Conservation (phyloP, 768 basidiomycete genomes). For the Lepiota brunneoincarnata region DNA sequence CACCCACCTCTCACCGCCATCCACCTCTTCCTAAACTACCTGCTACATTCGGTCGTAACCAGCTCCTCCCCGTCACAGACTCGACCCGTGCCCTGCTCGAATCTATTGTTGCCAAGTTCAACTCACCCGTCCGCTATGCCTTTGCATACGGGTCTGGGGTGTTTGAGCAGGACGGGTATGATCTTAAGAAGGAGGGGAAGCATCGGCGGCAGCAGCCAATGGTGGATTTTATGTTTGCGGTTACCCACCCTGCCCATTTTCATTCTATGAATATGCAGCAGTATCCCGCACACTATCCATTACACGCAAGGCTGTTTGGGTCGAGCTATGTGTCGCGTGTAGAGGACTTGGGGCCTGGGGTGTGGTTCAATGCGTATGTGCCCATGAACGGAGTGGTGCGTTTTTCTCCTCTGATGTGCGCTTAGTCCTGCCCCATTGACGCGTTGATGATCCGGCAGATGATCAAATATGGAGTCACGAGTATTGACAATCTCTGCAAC, state of each 20-base stretch:
- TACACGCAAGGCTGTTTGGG: conserved; percentile 84
- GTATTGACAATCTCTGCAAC: conserved; percentile 82
- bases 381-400: conserved; percentile 82
- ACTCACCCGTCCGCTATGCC: conserved; percentile 93
- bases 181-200: conserved; percentile 22
- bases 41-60: conserved; percentile 75
- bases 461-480: conserved; percentile 97
- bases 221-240: conserved; percentile 97
- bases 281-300: conserved; percentile 86
- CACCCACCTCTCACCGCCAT: conserved; percentile 32
- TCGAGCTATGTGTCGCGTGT: conserved; percentile 77
- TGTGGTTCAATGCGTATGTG: conserved; percentile 96
- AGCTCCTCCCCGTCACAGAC: conserved; percentile 75
- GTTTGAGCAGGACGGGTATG: conserved; percentile 87
- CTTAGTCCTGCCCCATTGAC: conserved; percentile 1
- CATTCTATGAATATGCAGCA: conserved; percentile 95
- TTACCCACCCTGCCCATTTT: conserved; percentile 90
- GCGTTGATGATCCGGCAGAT: conserved; percentile 42
- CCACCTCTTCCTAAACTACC: conserved; percentile 54
- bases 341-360: conserved; percentile 75
- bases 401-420: conserved; percentile 17
- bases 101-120: conserved; percentile 73
- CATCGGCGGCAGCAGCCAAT: conserved; percentile 52
- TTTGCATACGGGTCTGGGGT: conserved; percentile 98
- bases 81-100: conserved; percentile 80